Evolutionary conservation across 2,329 filamentous ascomycete genomes (phyloP), one percentile per base, ranked within the genome.

Genomic region (Lasiodiplodia hormozganensis): DNA sequence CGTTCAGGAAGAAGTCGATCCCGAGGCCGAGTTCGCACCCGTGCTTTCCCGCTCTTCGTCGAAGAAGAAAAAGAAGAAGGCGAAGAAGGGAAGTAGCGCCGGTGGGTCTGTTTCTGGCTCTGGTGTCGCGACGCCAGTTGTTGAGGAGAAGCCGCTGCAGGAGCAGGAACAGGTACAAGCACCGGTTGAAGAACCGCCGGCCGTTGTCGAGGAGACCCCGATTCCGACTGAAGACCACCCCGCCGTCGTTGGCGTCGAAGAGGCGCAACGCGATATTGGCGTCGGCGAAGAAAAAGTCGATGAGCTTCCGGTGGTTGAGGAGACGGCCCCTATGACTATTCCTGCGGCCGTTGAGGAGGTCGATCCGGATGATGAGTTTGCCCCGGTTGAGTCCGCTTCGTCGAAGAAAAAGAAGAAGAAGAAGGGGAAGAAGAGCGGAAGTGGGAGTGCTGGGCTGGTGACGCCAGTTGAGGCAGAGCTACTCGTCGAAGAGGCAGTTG

Each of bases 21-120:
- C 53, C 14, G 53, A 56, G 31, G 16, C 18, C 6, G 53, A 56
- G 31, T 56, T 56, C 31, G 53, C 53, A 34, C 53, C 53, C 28
- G 28, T 34, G 14, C 25, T 23, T 0, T 56, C 53, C 1, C 25
- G 25, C 18, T 56, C 53, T 36, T 56, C 31, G 12, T 56, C 51
- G 4, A 28, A 31, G 31, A 56, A 56, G n/a, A 56, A 56, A 28
- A 56, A 56, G 25, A 56, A 56, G 28, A 56, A 56, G 28, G 34
- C n/a, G 31, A 28, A 7, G 28, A 56, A 56, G 28, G 43, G 43
- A n/a, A 21, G 43, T 7, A 38, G 43, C 18, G 21, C 18, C 21
- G 43, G 18, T 8, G 40, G 40, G 40, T 47, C 40, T 16, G 18
- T 16, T n/a, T 47, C 43, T 21, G 21, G 57, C 21, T 12, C 21